Evolutionary conservation across 2,329 filamentous ascomycete genomes (phyloP).

Genomic region (Monilinia fructigena): DNA sequence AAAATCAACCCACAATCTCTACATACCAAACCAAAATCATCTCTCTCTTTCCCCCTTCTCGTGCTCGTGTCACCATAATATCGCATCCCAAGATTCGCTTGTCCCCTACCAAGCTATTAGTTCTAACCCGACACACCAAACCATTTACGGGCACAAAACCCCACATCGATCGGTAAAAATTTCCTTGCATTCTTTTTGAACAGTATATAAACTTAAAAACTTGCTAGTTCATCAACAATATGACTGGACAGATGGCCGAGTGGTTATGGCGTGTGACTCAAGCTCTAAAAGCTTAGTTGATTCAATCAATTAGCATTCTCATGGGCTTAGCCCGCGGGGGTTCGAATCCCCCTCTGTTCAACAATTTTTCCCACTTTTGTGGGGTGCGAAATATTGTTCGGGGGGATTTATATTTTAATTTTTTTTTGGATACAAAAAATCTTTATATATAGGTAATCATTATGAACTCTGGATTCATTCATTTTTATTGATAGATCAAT

Average conservation of each 20-base stretch:
- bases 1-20: neutral
- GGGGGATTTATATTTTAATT: no score
- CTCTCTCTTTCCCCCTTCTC: neutral
- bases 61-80: neutral
- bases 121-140: neutral
- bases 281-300: conserved; percentile 16
- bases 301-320: conserved; percentile 16
- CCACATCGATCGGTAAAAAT: conserved; percentile 3
- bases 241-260: conserved; percentile 21
- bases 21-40: neutral
- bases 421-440: no score
- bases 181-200: rapidly evolving
- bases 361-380: neutral
- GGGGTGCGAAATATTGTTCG: no score
- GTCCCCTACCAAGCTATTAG: neutral
- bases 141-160: neutral
- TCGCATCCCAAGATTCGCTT: neutral
- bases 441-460: no score
- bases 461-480: no score
- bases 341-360: conserved; percentile 26
- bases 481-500: no score
- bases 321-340: conserved; percentile 24
- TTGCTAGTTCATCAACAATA: rapidly evolving
- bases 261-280: conserved; percentile 26
- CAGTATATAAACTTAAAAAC: rapidly evolving